Evolutionary conservation across 371 early-diverging fungal genomes (phyloP).

Genomic region (Chytridiales sp.): DNA sequence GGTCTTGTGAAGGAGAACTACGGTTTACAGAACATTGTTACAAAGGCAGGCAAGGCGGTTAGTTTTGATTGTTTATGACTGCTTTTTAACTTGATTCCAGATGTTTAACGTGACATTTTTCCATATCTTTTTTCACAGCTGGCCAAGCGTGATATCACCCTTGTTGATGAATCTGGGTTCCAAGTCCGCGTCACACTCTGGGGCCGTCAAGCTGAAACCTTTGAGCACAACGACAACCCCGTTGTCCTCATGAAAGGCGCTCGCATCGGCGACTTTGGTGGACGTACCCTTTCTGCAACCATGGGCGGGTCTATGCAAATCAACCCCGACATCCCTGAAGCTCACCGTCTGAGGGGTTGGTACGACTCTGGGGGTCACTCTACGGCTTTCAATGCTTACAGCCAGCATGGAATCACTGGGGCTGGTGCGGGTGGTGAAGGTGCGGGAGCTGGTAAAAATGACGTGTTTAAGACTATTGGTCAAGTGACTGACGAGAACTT

Average conservation of each 20-base stretch:
- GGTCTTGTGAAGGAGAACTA: slow-evolving; percentile 72
- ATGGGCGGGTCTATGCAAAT: slow-evolving; percentile 53
- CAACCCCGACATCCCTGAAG: slow-evolving; percentile 86
- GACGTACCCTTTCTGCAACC: slow-evolving; percentile 67
- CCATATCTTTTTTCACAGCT: slow-evolving; percentile 45
- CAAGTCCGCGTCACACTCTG: slow-evolving; percentile 86
- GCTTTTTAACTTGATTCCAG: not conserved
- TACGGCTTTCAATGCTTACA: slow-evolving; percentile 44
- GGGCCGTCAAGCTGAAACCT: slow-evolving; percentile 80
- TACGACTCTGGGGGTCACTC: slow-evolving; percentile 53
- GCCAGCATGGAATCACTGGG: slow-evolving; percentile 27
- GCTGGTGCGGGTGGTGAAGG: slow-evolving; percentile 31
- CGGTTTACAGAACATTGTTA: slow-evolving; percentile 62
- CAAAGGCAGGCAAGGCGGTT: slow-evolving; percentile 71
- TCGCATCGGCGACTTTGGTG: slow-evolving; percentile 81
- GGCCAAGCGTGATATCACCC: slow-evolving; percentile 77
- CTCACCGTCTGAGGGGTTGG: slow-evolving; percentile 85
- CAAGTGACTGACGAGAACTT: slow-evolving; percentile 67
- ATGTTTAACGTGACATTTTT: too few relatives aligned
- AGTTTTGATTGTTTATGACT: slow-evolving; percentile 18
- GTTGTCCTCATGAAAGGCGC: slow-evolving; percentile 82
- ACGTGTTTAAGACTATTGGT: slow-evolving; percentile 48
- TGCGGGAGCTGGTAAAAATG: slow-evolving; percentile 11
- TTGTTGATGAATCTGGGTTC: slow-evolving; percentile 78
- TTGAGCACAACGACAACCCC: slow-evolving; percentile 50